Evolutionary conservation across 1,284 basidiomycete species (phyloP).

Genomic region (Tilletiopsis washingtonensis): DNA sequence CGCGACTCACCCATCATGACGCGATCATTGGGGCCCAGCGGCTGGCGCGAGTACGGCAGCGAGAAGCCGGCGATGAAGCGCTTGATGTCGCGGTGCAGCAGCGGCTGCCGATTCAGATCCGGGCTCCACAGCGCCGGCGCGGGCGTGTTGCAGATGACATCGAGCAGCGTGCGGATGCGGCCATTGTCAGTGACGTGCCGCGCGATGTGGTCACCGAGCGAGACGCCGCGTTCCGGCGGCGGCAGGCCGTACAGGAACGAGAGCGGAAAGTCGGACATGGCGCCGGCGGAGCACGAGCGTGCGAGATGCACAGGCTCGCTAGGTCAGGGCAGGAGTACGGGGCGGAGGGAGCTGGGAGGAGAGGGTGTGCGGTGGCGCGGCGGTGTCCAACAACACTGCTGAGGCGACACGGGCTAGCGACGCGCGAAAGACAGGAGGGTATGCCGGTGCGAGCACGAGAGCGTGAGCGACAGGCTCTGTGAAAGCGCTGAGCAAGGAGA

Average conservation of each 20-base stretch:
- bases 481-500: too few species aligned
- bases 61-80: conserved; percentile 36
- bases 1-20: conserved; percentile 33
- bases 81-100: conserved; percentile 42
- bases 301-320: too few species aligned
- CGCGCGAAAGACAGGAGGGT: too few species aligned
- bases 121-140: conserved; percentile 44
- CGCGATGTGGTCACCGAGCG: conserved; percentile 44
- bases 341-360: too few species aligned
- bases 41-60: conserved; percentile 25
- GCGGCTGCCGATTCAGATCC: conserved; percentile 37
- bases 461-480: too few species aligned
- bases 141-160: conserved; percentile 39
- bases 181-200: conserved; percentile 44
- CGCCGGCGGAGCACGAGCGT: too few species aligned
- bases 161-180: conserved; percentile 31
- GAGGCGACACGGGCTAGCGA: too few species aligned
- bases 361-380: too few species aligned
- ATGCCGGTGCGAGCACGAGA: too few species aligned
- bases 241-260: conserved; percentile 40
- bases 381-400: too few species aligned
- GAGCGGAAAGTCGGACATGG: conserved; percentile 35
- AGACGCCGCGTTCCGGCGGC: conserved; percentile 21
- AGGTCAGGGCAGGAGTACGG: too few species aligned
- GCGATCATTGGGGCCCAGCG: conserved; percentile 41